Percentiles rank a stretch among this genome's conserved stretches.
Conservation (phyloP, 371 early-diverging fungal genomes). For the Conidiobolus incongruus region DNA sequence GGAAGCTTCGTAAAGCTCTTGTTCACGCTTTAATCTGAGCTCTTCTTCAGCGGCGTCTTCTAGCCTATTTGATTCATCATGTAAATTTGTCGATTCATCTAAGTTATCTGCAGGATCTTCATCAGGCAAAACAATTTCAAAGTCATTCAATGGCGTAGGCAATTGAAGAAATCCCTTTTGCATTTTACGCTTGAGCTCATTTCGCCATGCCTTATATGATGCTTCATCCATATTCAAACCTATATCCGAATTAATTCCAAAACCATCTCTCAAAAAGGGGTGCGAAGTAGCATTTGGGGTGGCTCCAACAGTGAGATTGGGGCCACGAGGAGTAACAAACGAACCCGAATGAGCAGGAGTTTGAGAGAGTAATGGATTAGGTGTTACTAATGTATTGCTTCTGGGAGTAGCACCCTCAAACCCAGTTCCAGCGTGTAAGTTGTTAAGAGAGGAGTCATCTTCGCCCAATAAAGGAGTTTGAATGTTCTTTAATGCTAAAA, state of each 20-base stretch:
- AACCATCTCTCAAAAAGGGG: slow-evolving; percentile 14
- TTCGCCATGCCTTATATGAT: slow-evolving; percentile 11
- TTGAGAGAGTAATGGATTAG: slow-evolving; percentile 55
- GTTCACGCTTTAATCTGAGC: slow-evolving; percentile 19
- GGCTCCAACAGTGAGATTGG: slow-evolving; percentile 8
- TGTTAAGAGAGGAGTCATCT: slow-evolving; percentile 20
- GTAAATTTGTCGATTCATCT: slow-evolving; percentile 3
- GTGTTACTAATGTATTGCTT: slow-evolving; percentile 34
- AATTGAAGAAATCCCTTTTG: slow-evolving; percentile 29
- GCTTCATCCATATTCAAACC: slow-evolving; percentile 9
- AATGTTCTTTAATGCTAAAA: slow-evolving; percentile 40
- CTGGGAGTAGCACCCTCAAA: slow-evolving; percentile 48
- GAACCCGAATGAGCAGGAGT: slow-evolving; percentile 13
- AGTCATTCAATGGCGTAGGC: slow-evolving; percentile 86
- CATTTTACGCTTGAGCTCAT: slow-evolving; percentile 24
- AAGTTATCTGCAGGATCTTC: slow-evolving; percentile 16
- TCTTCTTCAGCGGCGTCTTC: slow-evolving; percentile 52
- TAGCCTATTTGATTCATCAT: slow-evolving; percentile 3
- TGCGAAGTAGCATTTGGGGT: slow-evolving; percentile 21
- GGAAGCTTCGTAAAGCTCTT: slow-evolving; percentile 5
- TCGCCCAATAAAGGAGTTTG: slow-evolving; percentile 83
- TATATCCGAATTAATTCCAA: slow-evolving; percentile 17
- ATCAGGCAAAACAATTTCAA: slow-evolving; percentile 75
- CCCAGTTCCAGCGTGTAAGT: slow-evolving; percentile 25
- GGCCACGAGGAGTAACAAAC: slow-evolving; percentile 11